Conservation (phyloP, 352 stramenopile species). For the Elongisporangium anandrum region DNA sequence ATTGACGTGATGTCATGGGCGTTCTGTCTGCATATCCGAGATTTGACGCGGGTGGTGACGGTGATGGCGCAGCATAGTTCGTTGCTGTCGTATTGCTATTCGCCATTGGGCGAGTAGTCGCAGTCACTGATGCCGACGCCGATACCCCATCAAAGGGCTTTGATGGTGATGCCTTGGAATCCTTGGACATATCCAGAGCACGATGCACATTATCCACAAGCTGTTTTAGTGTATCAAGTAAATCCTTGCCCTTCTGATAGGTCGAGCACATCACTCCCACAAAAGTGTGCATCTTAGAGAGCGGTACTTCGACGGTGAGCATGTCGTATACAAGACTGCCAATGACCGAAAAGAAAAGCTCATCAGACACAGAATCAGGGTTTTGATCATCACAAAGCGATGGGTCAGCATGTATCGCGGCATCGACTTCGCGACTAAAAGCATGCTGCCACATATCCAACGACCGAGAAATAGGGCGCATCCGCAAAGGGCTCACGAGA, state of each 20-base stretch:
- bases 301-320: conserved; percentile 73
- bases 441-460: conserved; percentile 85
- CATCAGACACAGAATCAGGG: conserved; percentile 39
- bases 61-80: conserved; percentile 1
- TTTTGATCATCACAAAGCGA: conserved; percentile 22
- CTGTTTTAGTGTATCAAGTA: conserved; percentile 69
- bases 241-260: conserved; percentile 69
- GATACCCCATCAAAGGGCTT: conserved; percentile 6
- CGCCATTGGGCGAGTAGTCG: background rate
- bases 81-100: background rate
- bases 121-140: background rate
- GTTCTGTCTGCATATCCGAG: conserved; percentile 3
- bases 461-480: conserved; percentile 65
- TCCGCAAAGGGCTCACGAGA: conserved; percentile 51
- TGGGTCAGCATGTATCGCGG: conserved; percentile 34
- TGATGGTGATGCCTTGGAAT: conserved; percentile 33
- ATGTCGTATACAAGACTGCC: conserved; percentile 83
- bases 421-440: conserved; percentile 74
- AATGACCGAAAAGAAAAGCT: conserved; percentile 81
- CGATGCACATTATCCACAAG: conserved; percentile 80
- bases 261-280: conserved; percentile 79
- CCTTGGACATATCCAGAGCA: conserved; percentile 75
- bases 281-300: conserved; percentile 73
- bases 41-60: background rate
- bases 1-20: conserved; percentile 43